Evolutionary conservation across 257 asterid species (phyloP), one percentile per base, ranked within the genome.

Genomic region (Avicennia marina): DNA sequence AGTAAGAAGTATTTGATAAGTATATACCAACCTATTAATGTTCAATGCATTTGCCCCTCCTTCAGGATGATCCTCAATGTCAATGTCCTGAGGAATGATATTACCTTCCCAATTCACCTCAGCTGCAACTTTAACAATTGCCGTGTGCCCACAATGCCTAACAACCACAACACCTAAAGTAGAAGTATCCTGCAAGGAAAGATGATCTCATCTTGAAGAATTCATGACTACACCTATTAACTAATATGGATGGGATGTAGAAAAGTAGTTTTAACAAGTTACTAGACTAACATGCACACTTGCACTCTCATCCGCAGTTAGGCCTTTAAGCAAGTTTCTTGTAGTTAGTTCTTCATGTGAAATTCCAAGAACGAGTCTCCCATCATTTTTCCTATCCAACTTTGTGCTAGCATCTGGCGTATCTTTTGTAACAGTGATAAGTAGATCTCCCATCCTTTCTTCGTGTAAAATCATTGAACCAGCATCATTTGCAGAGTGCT

Each of bases 1-100:
- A 9, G 11, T 42, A 19, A 20, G 56, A 72, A 20, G 44, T 29
- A 36, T 39, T 40, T 31, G 41, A 47, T 6, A 53, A 58, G 51
- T 7, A 49, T 48, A 21, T 44, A 62, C 81, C 53, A 29, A 85
- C 95, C 91, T 85, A 69, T 82, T 82, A n/a, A 76, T 71, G 49
- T 85, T 85, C 72, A 85, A 66, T 31, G 95, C 90, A 68, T 82
- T 80, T 43, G 95, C 91, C 40, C 95, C 95, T 73, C 95, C 95
- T 44, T 85, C 91, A 5, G 91, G 91, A 31, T 77, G 90, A 41
- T 82, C 95, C 56, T 78, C 82, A 50, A 85, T 68, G 53, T 79
- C 81, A 69, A 85, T 74, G 47, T 80, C 89, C 73, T 72, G 75
- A 36, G 88, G 78, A 69, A 72, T 60, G 38, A 76, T 55, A 56